Evolutionary conservation across 2,329 filamentous ascomycete genomes (phyloP).

Genomic region (Akanthomyces muscarius): DNA sequence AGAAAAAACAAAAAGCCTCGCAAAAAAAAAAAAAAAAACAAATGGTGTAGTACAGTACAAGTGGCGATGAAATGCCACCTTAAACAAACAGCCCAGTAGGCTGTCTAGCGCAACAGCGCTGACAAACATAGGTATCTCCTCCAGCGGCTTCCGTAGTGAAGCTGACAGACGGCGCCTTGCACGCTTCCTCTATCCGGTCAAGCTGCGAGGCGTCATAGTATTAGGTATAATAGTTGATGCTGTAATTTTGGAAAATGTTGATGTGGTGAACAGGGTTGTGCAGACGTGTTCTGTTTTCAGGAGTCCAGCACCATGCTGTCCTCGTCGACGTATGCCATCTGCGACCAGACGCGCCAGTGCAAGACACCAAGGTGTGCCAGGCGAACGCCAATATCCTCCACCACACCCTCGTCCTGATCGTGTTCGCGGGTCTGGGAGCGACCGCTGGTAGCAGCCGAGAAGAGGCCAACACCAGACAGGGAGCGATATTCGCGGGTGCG

Average conservation of each 20-base stretch:
- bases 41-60: slow-evolving; percentile 8
- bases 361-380: slow-evolving; percentile 79
- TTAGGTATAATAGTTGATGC: slow-evolving; percentile 10
- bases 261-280: background rate
- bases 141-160: background rate
- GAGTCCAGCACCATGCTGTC: slow-evolving; percentile 31
- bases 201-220: slow-evolving; percentile 6
- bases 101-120: background rate
- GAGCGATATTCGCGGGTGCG: slow-evolving; percentile 51
- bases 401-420: slow-evolving; percentile 46
- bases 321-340: slow-evolving; percentile 61
- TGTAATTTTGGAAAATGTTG: background rate
- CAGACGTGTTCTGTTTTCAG: background rate
- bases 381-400: slow-evolving; percentile 68
- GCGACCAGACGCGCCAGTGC: slow-evolving; percentile 87
- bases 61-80: background rate
- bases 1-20: slow-evolving; percentile 4
- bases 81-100: background rate
- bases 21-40: slow-evolving; percentile 16
- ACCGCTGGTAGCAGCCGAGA: slow-evolving; percentile 52
- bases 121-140: slow-evolving; percentile 13
- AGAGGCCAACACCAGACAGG: slow-evolving; percentile 50
- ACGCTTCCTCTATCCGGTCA: background rate
- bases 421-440: slow-evolving; percentile 38
- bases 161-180: background rate